phyloP scores from a whole-genome alignment of 1,284 basidiomycete species.

The Cutaneotrichosporon daszewskae region DNA sequence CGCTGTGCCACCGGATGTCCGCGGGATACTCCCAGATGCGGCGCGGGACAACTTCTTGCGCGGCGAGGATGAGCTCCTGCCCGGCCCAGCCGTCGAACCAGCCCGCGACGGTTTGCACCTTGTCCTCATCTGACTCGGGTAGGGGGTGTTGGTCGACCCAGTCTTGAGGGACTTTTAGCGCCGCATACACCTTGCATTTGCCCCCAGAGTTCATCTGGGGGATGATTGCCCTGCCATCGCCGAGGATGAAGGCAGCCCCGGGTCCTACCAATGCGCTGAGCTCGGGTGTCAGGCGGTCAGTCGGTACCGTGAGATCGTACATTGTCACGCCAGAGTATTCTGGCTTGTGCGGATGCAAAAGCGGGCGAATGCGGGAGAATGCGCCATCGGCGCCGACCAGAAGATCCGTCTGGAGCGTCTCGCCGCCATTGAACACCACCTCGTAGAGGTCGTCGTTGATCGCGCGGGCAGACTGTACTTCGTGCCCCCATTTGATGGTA shows the following conservation, averaged over 20 bases:
- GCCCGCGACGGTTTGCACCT: slow-evolving; percentile 15
- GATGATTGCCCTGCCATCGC: slow-evolving; percentile 32
- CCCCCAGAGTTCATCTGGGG: slow-evolving; percentile 45
- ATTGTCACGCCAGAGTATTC: slow-evolving; percentile 45
- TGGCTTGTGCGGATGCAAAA: slow-evolving; percentile 41
- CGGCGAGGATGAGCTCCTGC: too few relatives aligned
- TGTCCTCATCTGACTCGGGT: slow-evolving; percentile 5
- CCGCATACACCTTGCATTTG: slow-evolving; percentile 40
- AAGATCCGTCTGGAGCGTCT: not conserved
- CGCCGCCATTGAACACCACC: not conserved
- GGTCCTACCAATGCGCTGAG: slow-evolving; percentile 34
- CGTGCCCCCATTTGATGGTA: slow-evolving; percentile 34
- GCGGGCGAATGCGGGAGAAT: slow-evolving; percentile 48
- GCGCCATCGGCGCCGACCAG: slow-evolving; percentile 53
- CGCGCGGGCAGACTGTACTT: slow-evolving; percentile 13
- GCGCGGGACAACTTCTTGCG: slow-evolving; percentile 16
- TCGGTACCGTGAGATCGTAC: slow-evolving; percentile 33
- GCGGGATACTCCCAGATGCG: slow-evolving; percentile 28
- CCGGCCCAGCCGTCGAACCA: slow-evolving; percentile 34
- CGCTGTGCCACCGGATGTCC: slow-evolving; percentile 24
- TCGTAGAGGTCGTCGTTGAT: slow-evolving; percentile 25
- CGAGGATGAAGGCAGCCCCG: slow-evolving; percentile 36
- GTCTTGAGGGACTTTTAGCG: slow-evolving; percentile 26
- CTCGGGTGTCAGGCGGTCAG: slow-evolving; percentile 24
- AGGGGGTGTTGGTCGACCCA: slow-evolving; percentile 23